Evolutionary conservation across 768 basidiomycete species (phyloP).

Genomic region (Lactarius sp.): DNA sequence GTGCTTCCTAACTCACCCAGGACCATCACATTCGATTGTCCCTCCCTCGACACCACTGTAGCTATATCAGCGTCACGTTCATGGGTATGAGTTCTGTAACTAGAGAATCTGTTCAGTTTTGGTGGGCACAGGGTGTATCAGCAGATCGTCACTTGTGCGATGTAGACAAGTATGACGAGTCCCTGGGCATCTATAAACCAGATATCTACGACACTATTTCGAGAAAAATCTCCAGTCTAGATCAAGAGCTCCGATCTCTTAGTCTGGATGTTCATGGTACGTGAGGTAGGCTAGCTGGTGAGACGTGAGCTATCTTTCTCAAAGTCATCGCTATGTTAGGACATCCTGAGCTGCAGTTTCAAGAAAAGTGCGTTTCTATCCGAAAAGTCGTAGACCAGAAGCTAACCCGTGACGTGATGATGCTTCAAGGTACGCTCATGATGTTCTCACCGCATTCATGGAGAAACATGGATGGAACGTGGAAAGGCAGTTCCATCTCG

Average conservation of each 20-base stretch:
- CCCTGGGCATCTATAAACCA: conserved; percentile 18
- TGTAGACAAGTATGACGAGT: conserved; percentile 17
- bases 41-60: neutral
- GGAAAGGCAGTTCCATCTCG: conserved; percentile 52
- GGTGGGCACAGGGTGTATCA: conserved; percentile 15
- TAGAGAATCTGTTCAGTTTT: conserved; percentile 15
- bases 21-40: neutral
- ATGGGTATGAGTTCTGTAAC: neutral
- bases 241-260: conserved; percentile 49
- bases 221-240: conserved; percentile 46
- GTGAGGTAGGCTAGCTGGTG: conserved; percentile 14
- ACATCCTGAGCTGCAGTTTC: conserved; percentile 63
- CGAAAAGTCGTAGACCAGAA: neutral
- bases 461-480: conserved; percentile 60
- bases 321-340: conserved; percentile 35
- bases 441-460: conserved; percentile 64
- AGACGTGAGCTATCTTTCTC: neutral
- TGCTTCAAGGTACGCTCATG: conserved; percentile 59
- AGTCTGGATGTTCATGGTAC: conserved; percentile 72
- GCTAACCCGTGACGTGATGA: neutral
- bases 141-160: conserved; percentile 12
- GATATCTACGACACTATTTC: conserved; percentile 33
- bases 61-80: neutral
- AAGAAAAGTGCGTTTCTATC: conserved; percentile 50
- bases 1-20: neutral